Evolutionary conservation across 2,329 filamentous ascomycete genomes (phyloP), one percentile per base, ranked within the genome.

Genomic region (Dothideomycetes sp.): DNA sequence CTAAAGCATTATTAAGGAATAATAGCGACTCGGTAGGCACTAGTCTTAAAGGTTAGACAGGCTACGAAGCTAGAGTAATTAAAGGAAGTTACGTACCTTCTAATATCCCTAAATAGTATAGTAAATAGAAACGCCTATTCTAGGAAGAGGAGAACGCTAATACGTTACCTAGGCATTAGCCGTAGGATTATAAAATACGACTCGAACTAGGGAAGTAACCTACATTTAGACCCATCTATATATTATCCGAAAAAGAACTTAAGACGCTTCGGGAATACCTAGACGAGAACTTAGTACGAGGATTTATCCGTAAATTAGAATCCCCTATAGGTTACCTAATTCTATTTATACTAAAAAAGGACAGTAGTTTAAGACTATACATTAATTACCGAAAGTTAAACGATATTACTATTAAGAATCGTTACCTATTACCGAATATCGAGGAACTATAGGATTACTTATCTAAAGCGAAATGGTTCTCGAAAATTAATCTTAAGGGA

Each of bases 341-440:
- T 25, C 23, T 25, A 12, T 25, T 25, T 25, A 12, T 12, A 25
- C 23, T 12, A 12, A 25, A 25, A 12, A 25, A 25, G 12, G 23
- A 25, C 23, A 12, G 11, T 7, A 43, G 23, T 32, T 25, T 27
- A 32, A 44, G 11, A 44, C 43, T 20, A 34, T 43, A 29, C 44
- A 33, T 55, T 12, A 41, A 58, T 43, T 59, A 55, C 33, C 18
- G 42, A 31, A 23, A 27, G 16, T 25, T 57, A 30, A 60, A 58
- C 41, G 43, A 48, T 9, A 49, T 53, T 11, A 58, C 40, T 3
- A 45, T 51, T 19, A 57, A 58, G 37, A 53, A 57, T 45, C 22
- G 44, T 19, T 54, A 56, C 33, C 46, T 29, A 3, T 30, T 60
- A 45, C 49, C 33, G 2, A 40, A 51, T 18, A 56, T 57, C 24